A percentile compares a stretch with the other conserved stretches of the same genome.
Evolutionary conservation across 257 asterid genomes (phyloP).

Genomic region (Rehmannia glutinosa): DNA sequence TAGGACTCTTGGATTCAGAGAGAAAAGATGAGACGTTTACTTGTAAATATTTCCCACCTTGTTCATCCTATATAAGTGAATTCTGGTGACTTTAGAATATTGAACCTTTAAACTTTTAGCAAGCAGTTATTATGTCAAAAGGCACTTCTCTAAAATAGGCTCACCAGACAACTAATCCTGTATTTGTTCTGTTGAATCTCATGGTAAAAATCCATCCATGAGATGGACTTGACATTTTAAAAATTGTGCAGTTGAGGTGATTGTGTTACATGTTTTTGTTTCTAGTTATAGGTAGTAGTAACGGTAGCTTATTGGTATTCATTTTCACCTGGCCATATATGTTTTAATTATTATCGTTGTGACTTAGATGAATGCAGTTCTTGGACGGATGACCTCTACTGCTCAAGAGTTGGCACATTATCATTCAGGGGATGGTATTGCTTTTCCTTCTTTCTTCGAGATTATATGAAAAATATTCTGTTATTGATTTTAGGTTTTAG

Average conservation of each 20-base stretch:
- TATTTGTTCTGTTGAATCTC: slow-evolving; percentile 6
- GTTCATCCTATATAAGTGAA: neutral
- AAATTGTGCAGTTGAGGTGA: neutral
- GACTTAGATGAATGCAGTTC: slow-evolving; percentile 83
- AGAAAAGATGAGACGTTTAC: neutral
- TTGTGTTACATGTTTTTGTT: slow-evolving; percentile 5
- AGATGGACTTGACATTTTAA: slow-evolving; percentile 1
- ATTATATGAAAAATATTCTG: neutral
- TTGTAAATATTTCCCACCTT: neutral
- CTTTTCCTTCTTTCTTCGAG: slow-evolving; percentile 17
- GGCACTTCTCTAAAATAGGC: neutral
- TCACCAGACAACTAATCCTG: neutral
- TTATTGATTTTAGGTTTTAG: neutral
- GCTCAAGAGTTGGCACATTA: slow-evolving; percentile 91
- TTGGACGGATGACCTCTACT: slow-evolving; percentile 84
- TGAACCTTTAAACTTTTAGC: neutral
- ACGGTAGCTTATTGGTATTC: neutral
- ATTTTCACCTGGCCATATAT: slow-evolving; percentile 1
- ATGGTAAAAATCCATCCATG: neutral
- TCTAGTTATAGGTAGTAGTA: neutral
- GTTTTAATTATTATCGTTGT: slow-evolving; percentile 16
- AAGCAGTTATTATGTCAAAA: neutral
- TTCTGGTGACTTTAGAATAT: slow-evolving; percentile 2
- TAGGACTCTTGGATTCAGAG: neutral
- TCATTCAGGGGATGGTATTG: slow-evolving; percentile 95